Evolutionary conservation across 2,329 filamentous ascomycete genomes (phyloP).

Genomic region (Knufia petricola): DNA sequence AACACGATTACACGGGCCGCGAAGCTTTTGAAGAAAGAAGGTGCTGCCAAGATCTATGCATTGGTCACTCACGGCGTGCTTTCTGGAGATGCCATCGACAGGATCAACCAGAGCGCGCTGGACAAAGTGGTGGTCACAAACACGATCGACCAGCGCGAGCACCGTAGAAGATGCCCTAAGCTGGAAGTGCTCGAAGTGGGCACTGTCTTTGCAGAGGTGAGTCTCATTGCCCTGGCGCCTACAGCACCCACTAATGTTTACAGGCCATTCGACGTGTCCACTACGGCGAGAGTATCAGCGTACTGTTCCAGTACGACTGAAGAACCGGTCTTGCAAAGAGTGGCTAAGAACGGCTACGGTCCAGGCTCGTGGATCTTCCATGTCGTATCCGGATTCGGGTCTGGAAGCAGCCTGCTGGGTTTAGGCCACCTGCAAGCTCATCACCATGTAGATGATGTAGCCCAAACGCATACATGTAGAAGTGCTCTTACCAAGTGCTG

Average conservation of each 20-base stretch:
- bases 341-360: neutral
- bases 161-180: conserved; percentile 69
- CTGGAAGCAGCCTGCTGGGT: neutral
- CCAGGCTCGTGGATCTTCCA: neutral
- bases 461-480: neutral
- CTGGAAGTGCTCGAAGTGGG: conserved; percentile 86
- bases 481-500: conserved; percentile 23
- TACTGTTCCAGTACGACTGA: conserved; percentile 77
- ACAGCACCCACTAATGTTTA: conserved; percentile 15
- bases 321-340: too few relatives aligned
- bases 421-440: neutral
- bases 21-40: conserved; percentile 90
- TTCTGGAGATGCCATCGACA: conserved; percentile 86
- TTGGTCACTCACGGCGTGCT: conserved; percentile 91
- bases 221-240: conserved; percentile 16
- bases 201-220: conserved; percentile 76
- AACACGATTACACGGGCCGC: conserved; percentile 96
- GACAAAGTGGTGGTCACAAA: conserved; percentile 95
- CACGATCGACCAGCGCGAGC: conserved; percentile 79
- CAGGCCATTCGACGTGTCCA: conserved; percentile 86
- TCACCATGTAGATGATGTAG: neutral
- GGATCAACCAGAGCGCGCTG: conserved; percentile 84
- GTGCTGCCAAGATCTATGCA: conserved; percentile 80
- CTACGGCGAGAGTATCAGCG: conserved; percentile 94
- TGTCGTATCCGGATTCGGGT: neutral